Evolutionary conservation across 169 alveolate species (phyloP).

Genomic region (Plasmodium chabaudi): DNA sequence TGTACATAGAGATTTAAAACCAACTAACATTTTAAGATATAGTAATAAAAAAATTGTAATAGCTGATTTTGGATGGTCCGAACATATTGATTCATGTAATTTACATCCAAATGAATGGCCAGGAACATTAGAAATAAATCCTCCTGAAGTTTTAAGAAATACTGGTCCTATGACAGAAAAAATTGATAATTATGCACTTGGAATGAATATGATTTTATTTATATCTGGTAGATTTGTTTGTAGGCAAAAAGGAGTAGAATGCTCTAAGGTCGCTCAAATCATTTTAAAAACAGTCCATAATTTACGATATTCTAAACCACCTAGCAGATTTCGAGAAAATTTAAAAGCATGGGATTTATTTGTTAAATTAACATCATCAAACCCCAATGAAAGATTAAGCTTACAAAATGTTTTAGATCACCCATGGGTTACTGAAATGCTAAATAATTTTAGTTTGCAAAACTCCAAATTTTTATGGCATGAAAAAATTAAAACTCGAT

Average conservation of each 20-base stretch:
- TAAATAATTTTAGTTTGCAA: conserved; percentile 60
- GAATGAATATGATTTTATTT: conserved; percentile 86
- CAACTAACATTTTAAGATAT: conserved; percentile 84
- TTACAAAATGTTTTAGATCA: conserved; percentile 84
- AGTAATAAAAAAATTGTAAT: conserved; percentile 80
- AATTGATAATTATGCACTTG: conserved; percentile 88
- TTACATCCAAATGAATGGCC: conserved; percentile 88
- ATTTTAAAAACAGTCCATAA: conserved; percentile 82
- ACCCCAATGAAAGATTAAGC: conserved; percentile 83
- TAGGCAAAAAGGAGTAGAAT: conserved; percentile 87
- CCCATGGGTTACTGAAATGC: conserved; percentile 81
- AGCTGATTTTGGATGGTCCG: conserved; percentile 90
- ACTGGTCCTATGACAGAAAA: conserved; percentile 88
- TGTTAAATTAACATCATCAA: conserved; percentile 87
- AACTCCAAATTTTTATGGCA: conserved; percentile 67
- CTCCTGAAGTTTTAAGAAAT: conserved; percentile 87
- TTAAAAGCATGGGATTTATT: conserved; percentile 86
- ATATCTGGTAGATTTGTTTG: conserved; percentile 88
- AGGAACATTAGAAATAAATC: conserved; percentile 89
- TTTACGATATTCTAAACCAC: conserved; percentile 82
- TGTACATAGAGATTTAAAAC: conserved; percentile 86
- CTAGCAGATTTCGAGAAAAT: conserved; percentile 77
- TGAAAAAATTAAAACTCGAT: conserved; percentile 64
- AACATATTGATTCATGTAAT: conserved; percentile 79
- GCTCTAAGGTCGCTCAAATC: conserved; percentile 85